phyloP scores from a whole-genome alignment of 352 stramenopile species.

The Blastocystis sp. region DNA sequence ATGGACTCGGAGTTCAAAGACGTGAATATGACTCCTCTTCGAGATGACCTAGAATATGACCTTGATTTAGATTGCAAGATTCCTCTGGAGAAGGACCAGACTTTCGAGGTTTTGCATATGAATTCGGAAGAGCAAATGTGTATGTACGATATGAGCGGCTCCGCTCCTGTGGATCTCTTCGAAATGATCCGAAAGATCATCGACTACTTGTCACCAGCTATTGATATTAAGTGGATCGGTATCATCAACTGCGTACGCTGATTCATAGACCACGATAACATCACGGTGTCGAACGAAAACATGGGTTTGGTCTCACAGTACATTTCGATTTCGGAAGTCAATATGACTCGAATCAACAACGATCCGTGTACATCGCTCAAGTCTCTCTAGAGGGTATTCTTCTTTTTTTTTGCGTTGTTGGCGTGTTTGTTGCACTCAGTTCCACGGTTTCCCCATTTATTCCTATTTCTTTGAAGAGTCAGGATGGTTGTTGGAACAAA shows the following conservation, averaged over 20 bases:
- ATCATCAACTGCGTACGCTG: not conserved
- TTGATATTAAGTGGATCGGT: conserved; percentile 6
- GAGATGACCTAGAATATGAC: conserved; percentile 33
- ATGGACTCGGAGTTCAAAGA: conserved; percentile 21
- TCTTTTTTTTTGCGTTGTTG: conserved; percentile 12
- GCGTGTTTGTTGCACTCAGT: not conserved
- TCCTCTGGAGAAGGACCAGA: not conserved
- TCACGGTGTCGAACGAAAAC: conserved; percentile 18
- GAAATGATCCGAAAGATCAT: conserved; percentile 22
- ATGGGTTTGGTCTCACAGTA: not conserved
- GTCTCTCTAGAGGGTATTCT: too few species aligned
- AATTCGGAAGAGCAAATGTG: conserved; percentile 48
- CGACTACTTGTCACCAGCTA: not conserved
- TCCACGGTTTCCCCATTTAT: not conserved
- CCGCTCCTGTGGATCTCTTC: conserved; percentile 15
- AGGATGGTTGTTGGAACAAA: not conserved
- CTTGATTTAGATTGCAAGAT: conserved; percentile 38
- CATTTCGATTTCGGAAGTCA: not conserved
- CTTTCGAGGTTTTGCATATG: conserved; percentile 36
- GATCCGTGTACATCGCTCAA: not conserved
- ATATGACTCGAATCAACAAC: not conserved
- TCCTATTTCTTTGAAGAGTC: not conserved
- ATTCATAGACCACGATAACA: not conserved
- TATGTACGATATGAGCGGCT: not conserved
- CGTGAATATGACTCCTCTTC: conserved; percentile 47